Conservation (phyloP, 352 stramenopile genomes). For the Lagenidium sp. region DNA sequence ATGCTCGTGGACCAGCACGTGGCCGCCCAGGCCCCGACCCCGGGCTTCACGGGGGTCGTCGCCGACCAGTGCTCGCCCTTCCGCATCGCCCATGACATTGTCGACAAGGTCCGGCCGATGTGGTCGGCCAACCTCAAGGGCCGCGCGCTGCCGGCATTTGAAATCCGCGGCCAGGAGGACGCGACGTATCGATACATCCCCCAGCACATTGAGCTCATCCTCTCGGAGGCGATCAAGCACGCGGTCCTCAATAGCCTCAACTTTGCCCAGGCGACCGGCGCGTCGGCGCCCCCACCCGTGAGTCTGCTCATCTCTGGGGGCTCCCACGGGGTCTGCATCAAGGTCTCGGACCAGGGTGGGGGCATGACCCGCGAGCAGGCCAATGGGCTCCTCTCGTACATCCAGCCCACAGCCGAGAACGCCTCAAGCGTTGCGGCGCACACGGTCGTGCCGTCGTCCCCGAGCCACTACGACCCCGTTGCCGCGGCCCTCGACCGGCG, state of each 20-base stretch:
- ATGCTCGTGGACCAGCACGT: constrained; percentile 81
- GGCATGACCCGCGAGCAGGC: constrained; percentile 69
- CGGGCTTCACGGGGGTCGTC: constrained; percentile 57
- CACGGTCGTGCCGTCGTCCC: neutral
- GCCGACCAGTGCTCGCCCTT: constrained; percentile 57
- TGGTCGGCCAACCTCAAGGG: constrained; percentile 43
- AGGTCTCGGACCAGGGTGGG: constrained; percentile 66
- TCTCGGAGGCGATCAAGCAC: constrained; percentile 77
- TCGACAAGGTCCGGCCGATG: constrained; percentile 38
- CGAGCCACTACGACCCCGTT: constrained; percentile 54
- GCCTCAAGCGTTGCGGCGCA: neutral
- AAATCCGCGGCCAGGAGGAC: constrained; percentile 32
- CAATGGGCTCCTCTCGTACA: constrained; percentile 61
- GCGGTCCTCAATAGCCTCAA: constrained; percentile 66
- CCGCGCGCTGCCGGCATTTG: constrained; percentile 44
- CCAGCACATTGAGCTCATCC: constrained; percentile 76
- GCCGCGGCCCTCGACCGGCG: constrained; percentile 58
- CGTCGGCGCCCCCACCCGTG: constrained; percentile 33
- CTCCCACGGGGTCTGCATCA: constrained; percentile 66
- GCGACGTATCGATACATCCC: constrained; percentile 75
- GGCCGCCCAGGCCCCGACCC: constrained; percentile 39
- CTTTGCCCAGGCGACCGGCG: constrained; percentile 2
- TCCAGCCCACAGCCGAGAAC: constrained; percentile 1
- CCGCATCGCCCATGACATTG: constrained; percentile 46
- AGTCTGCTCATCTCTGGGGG: constrained; percentile 56